Evolutionary conservation across 805 yeast genomes (phyloP).

Genomic region (Hanseniaspora meyeri): DNA sequence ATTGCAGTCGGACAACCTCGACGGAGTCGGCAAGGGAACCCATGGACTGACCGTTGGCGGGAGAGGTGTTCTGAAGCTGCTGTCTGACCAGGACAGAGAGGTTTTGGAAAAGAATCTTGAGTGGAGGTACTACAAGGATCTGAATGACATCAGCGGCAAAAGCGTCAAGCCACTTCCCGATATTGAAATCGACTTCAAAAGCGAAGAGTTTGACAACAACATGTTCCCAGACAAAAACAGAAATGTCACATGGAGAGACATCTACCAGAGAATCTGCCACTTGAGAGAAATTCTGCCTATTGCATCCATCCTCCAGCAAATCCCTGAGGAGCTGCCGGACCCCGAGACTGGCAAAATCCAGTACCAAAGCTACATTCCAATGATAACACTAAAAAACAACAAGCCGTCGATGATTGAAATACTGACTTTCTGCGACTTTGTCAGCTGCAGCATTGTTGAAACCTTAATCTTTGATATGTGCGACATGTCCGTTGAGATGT

Average conservation of each 20-base stretch:
- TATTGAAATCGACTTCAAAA: not conserved
- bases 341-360: constrained; percentile 30
- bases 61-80: constrained; percentile 13
- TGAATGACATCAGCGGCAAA: not conserved
- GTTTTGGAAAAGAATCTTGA: not conserved
- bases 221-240: not conserved
- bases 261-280: constrained; percentile 69
- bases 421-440: constrained; percentile 74
- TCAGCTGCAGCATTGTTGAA: constrained; percentile 71
- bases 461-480: constrained; percentile 75
- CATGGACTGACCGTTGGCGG: constrained; percentile 13
- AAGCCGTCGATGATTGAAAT: constrained; percentile 80
- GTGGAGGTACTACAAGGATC: constrained; percentile 13
- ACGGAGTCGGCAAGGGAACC: constrained; percentile 17
- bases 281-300: constrained; percentile 82
- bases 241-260: constrained; percentile 12
- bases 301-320: constrained; percentile 74
- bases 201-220: not conserved
- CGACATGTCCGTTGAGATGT: constrained; percentile 58
- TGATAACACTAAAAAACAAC: constrained; percentile 68
- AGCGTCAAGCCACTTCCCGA: not conserved
- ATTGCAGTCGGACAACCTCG: constrained; percentile 52
- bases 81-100: constrained; percentile 15
- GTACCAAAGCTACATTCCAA: constrained; percentile 32
- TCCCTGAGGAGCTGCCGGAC: constrained; percentile 60